A percentile compares a stretch with the other conserved stretches of the same genome.
Conservation (phyloP, 176 grass and related monocot species). For the Cenchrus americanus region DNA sequence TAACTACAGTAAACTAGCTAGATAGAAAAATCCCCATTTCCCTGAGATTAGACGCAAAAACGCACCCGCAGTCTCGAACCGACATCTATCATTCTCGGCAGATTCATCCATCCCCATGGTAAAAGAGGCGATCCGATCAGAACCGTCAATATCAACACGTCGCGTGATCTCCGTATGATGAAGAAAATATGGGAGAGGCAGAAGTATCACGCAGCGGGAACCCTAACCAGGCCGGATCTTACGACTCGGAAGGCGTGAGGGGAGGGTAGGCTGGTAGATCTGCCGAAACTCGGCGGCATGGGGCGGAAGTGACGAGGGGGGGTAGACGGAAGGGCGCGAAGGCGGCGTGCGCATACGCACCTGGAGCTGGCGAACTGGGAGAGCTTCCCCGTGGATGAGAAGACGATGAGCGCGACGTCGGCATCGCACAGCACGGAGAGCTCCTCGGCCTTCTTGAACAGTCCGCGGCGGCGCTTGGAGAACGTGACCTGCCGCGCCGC, state of each 20-base stretch:
- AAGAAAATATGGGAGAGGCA: too few relatives aligned
- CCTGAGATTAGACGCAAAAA: neutral
- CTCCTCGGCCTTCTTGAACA: slow-evolving; percentile 98
- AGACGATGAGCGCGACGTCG: slow-evolving; percentile 91
- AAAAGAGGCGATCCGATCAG: neutral
- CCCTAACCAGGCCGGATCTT: slow-evolving; percentile 48
- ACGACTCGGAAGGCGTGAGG: neutral
- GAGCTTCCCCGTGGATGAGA: slow-evolving; percentile 90
- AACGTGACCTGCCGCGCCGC: slow-evolving; percentile 94
- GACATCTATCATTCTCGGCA: neutral
- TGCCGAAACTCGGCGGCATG: neutral
- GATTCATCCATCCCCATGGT: neutral
- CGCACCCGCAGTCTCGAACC: neutral
- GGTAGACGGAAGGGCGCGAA: neutral
- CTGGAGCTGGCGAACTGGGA: slow-evolving; percentile 89
- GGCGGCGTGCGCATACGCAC: slow-evolving; percentile 24
- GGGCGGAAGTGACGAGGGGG: neutral
- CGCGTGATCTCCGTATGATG: neutral
- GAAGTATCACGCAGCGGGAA: neutral
- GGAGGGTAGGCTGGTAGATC: slow-evolving; percentile 37
- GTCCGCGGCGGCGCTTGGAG: slow-evolving; percentile 88
- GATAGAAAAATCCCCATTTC: slow-evolving; percentile 32
- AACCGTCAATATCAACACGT: neutral
- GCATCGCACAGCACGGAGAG: slow-evolving; percentile 89
- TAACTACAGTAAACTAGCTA: neutral